Percentiles rank a stretch among this genome's conserved stretches.
Evolutionary conservation across 2,329 filamentous ascomycete species (phyloP).

Genomic region (Lasiodiplodia sp.): DNA sequence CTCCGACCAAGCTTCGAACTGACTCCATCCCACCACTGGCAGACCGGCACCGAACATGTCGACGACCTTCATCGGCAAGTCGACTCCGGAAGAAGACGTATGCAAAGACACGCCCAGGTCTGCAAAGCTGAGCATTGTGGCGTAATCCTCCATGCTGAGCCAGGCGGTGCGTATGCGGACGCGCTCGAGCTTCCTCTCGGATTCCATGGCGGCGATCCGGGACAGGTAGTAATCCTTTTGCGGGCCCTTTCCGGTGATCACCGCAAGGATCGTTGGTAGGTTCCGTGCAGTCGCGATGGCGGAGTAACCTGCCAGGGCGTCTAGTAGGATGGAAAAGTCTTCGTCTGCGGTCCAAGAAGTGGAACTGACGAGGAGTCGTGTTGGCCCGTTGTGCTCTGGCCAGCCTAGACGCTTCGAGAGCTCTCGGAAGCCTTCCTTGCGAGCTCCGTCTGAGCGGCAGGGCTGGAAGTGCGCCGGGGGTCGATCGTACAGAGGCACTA

Average conservation of each 20-base stretch:
- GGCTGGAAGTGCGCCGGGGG: constrained; percentile 85
- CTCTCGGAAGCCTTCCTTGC: constrained; percentile 44
- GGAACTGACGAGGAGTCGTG: constrained; percentile 82
- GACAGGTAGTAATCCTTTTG: constrained; percentile 78
- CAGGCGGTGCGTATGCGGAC: constrained; percentile 82
- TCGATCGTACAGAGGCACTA: constrained; percentile 73
- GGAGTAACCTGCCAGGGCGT: constrained; percentile 80
- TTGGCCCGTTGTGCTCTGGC: constrained; percentile 68
- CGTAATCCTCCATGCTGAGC: constrained; percentile 85
- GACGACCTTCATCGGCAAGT: constrained; percentile 98
- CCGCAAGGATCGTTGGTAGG: constrained; percentile 75
- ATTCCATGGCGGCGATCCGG: constrained; percentile 68
- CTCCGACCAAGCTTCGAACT: constrained; percentile 88
- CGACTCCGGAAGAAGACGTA: constrained; percentile 91
- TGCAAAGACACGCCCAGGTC: constrained; percentile 92
- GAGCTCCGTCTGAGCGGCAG: constrained; percentile 53
- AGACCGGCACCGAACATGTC: constrained; percentile 98
- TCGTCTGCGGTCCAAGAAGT: constrained; percentile 98
- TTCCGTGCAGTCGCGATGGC: constrained; percentile 54
- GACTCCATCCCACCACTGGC: constrained; percentile 85
- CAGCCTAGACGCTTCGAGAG: constrained; percentile 65
- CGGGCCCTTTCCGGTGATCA: constrained; percentile 95
- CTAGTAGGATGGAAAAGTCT: constrained; percentile 87
- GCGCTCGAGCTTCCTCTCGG: constrained; percentile 69
- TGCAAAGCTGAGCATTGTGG: constrained; percentile 79